Evolutionary conservation across 148 eudicot species (phyloP).

Genomic region (Dianthus caryophyllus): DNA sequence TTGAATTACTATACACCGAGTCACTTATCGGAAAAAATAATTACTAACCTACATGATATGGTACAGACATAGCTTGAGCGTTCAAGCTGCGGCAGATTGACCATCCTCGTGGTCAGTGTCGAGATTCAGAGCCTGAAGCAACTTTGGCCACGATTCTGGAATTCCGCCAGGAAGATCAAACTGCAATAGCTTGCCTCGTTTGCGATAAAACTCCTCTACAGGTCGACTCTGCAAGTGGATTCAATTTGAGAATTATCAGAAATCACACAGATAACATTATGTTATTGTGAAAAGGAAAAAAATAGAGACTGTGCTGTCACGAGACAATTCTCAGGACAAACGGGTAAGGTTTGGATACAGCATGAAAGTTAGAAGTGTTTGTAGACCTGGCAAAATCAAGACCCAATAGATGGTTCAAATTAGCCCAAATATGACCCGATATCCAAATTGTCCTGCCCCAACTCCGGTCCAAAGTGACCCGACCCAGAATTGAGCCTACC

Average conservation of each 20-base stretch:
- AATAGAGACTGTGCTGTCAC: too few relatives aligned
- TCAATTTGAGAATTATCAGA: not conserved
- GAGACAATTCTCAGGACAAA: too few relatives aligned
- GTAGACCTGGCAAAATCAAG: too few relatives aligned
- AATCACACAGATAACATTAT: not conserved
- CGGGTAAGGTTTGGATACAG: too few relatives aligned
- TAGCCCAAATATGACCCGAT: too few relatives aligned
- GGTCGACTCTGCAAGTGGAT: slow-evolving; percentile 61
- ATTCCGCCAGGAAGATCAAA: slow-evolving; percentile 95
- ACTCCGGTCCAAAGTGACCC: too few relatives aligned
- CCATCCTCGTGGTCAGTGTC: slow-evolving; percentile 49
- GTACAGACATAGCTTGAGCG: slow-evolving; percentile 10
- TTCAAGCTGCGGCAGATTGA: slow-evolving; percentile 60
- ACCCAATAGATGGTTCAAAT: too few relatives aligned
- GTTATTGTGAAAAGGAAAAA: not conserved
- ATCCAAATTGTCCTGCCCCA: too few relatives aligned
- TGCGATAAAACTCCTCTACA: slow-evolving; percentile 77
- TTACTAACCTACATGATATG: slow-evolving; percentile 25
- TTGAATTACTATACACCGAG: slow-evolving; percentile 2
- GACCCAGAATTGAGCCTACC: too few relatives aligned
- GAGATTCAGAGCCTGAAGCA: slow-evolving; percentile 67
- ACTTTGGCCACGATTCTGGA: slow-evolving; percentile 89
- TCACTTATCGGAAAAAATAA: slow-evolving; percentile 19
- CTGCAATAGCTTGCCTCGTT: slow-evolving; percentile 64
- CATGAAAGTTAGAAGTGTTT: too few relatives aligned